Evolutionary conservation across 768 basidiomycete species (phyloP).

Genomic region (Zangia roseola): DNA sequence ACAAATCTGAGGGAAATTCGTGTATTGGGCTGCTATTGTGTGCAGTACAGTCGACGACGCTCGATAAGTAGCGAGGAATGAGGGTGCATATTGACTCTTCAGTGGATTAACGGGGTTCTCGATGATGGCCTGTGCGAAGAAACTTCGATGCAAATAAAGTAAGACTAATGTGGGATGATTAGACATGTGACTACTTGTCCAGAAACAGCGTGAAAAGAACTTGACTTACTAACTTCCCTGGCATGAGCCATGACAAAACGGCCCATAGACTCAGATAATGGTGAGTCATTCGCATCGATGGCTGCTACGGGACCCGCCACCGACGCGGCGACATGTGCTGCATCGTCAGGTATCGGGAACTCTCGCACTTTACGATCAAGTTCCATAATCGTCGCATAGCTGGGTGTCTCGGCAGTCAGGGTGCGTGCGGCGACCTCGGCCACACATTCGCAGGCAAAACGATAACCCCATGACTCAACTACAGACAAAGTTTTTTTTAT

Average conservation of each 20-base stretch:
- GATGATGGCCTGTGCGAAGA: conserved; percentile 71
- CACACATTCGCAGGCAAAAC: conserved; percentile 64
- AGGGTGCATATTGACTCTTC: conserved; percentile 61
- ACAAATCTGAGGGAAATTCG: conserved; percentile 44
- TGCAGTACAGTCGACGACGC: conserved; percentile 57
- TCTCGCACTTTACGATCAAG: conserved; percentile 68
- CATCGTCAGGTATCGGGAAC: conserved; percentile 52
- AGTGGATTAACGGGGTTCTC: conserved; percentile 66
- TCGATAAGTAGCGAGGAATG: conserved; percentile 62
- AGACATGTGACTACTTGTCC: conserved; percentile 1
- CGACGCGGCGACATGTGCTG: conserved; percentile 39
- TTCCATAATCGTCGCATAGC: conserved; percentile 63
- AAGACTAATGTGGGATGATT: conserved; percentile 40
- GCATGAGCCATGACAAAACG: conserved; percentile 37
- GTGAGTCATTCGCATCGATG: conserved; percentile 11
- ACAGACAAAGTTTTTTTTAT: neutral
- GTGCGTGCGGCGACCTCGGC: conserved; percentile 62
- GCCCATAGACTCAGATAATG: conserved; percentile 35
- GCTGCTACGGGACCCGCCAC: conserved; percentile 21
- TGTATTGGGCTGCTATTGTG: conserved; percentile 48
- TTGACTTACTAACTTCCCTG: conserved; percentile 36
- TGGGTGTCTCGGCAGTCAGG: conserved; percentile 61
- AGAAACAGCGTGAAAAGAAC: neutral
- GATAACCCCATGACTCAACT: conserved; percentile 64
- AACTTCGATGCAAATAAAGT: conserved; percentile 63